Evolutionary conservation across 163 green algal species (phyloP), one percentile per base, ranked within the genome.

Genomic region (Scenedesmus sp.): DNA sequence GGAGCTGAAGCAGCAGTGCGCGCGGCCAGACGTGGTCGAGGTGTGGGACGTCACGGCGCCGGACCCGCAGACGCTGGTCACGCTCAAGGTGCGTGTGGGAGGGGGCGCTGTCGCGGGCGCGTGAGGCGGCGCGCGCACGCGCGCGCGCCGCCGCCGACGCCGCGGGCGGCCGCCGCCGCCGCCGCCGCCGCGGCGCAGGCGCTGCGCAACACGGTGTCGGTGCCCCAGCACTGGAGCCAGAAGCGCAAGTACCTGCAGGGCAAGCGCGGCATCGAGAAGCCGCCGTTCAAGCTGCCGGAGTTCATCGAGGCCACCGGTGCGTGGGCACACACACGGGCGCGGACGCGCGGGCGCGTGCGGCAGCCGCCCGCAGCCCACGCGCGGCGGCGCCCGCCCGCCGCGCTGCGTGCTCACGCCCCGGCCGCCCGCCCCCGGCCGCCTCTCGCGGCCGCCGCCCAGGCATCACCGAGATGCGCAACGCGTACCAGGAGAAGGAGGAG

Each of bases 181-280:
- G 39, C 39, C 39, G 39, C 39, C 7, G 39, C 39, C 39, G 39
- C 39, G 39, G 7, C 39, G 67, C 82, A 92, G 85, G 77, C 92
- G 2, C 93, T 93, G 75, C 84, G 95, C 33, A 99, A 99, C 89
- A 95, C 89, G 1, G 93, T 99, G 62, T 87, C 95, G 0, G 94
- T 99, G 45, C 97, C 97, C 3, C 87, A 92, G 22, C 97, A 99
- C 82, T 99, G 97, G 97, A 95, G 86, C 33, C 94, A 99, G 85
- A 99, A 99, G 88, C 88, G 97, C 57, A 98, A 98, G 90, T 98
- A 96, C 87, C 84, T 97, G 47, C 91, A 96, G 83, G 95, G 97
- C 57, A 99, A 99, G 86, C 87, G 95, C 24, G 96, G 96, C 51
- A 93, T 99, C 64, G 96, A 99, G 85, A 99, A 99, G 87, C 94